Evolutionary conservation across 768 basidiomycete species (phyloP).

Genomic region (Pilatotrama ljubarskyi): DNA sequence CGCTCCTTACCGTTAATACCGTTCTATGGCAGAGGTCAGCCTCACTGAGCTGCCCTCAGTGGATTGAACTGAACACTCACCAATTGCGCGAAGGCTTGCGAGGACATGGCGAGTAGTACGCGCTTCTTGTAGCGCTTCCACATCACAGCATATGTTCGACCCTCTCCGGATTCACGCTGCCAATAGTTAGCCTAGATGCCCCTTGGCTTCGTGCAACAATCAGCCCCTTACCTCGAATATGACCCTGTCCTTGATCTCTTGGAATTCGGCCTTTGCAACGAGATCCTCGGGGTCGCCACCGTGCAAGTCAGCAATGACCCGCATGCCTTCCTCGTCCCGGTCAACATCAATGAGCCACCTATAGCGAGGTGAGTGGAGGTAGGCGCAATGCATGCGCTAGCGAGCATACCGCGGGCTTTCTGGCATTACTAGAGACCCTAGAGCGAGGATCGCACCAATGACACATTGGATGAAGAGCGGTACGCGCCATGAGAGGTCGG

Average conservation of each 20-base stretch:
- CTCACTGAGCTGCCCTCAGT: background rate
- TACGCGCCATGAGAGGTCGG: conserved; percentile 87
- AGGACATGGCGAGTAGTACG: conserved; percentile 91
- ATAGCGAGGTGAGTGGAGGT: background rate
- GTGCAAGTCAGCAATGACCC: conserved; percentile 85
- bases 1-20: conserved; percentile 80
- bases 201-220: background rate
- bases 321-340: conserved; percentile 79
- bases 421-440: conserved; percentile 81
- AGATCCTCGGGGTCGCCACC: conserved; percentile 73
- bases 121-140: conserved; percentile 87
- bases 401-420: conserved; percentile 77
- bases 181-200: background rate
- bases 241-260: conserved; percentile 84
- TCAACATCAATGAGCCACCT: conserved; percentile 92
- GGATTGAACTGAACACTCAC: conserved; percentile 45
- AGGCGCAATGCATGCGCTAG: background rate
- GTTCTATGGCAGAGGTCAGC: conserved; percentile 51
- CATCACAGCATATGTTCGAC: conserved; percentile 74
- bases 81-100: conserved; percentile 93
- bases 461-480: conserved; percentile 88
- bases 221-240: conserved; percentile 56
- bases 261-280: conserved; percentile 78
- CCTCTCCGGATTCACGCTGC: conserved; percentile 76
- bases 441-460: conserved; percentile 78